phyloP scores from a whole-genome alignment of 1,284 basidiomycete genomes.

The Sphaerobolus stellatus region DNA sequence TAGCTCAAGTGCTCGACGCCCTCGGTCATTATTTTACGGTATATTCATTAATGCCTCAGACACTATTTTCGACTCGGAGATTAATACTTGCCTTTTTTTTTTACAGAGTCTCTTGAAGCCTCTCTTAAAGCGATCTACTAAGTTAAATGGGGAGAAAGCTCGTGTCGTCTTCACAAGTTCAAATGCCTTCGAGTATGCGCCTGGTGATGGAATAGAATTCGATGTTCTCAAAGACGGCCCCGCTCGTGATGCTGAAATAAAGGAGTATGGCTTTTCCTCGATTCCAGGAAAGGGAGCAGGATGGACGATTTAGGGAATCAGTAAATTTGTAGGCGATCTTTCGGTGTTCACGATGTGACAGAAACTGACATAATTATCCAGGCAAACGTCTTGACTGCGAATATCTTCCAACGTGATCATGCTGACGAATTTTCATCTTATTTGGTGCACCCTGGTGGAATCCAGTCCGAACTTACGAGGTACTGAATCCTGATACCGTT shows the following conservation, averaged over 20 bases:
- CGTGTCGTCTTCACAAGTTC: neutral
- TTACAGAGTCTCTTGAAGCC: neutral
- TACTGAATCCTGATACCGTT: no score
- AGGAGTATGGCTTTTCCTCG: neutral
- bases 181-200: neutral
- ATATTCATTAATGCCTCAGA: neutral
- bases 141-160: neutral
- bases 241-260: neutral
- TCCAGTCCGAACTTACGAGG: neutral
- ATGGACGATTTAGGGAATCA: neutral
- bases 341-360: neutral
- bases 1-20: no score
- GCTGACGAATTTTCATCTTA: neutral
- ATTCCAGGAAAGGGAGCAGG: neutral
- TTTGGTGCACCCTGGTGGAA: neutral
- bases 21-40: constrained; percentile 1
- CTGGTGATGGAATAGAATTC: neutral
- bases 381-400: neutral
- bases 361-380: no score
- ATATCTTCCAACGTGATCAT: neutral
- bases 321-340: neutral
- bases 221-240: neutral
- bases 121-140: neutral
- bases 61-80: neutral
- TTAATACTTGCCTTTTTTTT: no score